Percentiles rank a stretch among this genome's conserved stretches.
These are phyloP conservation scores for Triticum dicoccoides DNA, from an alignment of 176 grass and related monocot species.

Conservation along the genomic window DNA sequence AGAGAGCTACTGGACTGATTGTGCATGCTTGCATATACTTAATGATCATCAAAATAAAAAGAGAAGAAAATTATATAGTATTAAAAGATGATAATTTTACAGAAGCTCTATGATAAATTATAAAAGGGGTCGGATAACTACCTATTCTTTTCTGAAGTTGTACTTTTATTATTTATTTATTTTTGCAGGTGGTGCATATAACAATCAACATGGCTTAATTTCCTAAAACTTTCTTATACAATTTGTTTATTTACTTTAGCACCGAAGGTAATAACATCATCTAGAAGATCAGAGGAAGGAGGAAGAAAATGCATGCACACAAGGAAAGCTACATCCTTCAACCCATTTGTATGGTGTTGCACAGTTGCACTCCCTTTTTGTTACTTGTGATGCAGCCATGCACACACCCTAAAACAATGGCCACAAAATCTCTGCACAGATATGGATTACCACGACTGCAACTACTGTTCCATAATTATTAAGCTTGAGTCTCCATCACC, in stretches of 20 bases:
- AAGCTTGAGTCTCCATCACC: conserved; percentile 39
- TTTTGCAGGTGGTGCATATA: not conserved
- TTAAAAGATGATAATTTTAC: not conserved
- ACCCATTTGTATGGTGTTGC: not conserved
- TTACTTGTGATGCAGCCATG: conserved; percentile 33
- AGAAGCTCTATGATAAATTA: not conserved
- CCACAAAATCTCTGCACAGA: conserved; percentile 34
- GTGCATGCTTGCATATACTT: not conserved
- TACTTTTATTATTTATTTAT: not conserved
- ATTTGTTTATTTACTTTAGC: not conserved
- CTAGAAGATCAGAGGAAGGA: not conserved
- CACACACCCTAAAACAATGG: conserved; percentile 30
- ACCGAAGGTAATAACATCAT: not conserved
- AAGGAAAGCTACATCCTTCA: not conserved
- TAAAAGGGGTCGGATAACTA: not conserved
- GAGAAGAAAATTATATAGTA: not conserved
- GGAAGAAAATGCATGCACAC: not conserved
- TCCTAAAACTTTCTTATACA: not conserved
- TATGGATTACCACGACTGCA: conserved; percentile 33
- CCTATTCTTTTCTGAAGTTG: not conserved
- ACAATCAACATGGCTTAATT: not conserved
- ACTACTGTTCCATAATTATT: conserved; percentile 17
- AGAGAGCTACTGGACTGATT: not conserved
- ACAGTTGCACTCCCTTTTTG: conserved; percentile 23
- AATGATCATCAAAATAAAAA: not conserved